Evolutionary conservation across 768 basidiomycete genomes (phyloP).

Genomic region (Pulveroboletus sp.): DNA sequence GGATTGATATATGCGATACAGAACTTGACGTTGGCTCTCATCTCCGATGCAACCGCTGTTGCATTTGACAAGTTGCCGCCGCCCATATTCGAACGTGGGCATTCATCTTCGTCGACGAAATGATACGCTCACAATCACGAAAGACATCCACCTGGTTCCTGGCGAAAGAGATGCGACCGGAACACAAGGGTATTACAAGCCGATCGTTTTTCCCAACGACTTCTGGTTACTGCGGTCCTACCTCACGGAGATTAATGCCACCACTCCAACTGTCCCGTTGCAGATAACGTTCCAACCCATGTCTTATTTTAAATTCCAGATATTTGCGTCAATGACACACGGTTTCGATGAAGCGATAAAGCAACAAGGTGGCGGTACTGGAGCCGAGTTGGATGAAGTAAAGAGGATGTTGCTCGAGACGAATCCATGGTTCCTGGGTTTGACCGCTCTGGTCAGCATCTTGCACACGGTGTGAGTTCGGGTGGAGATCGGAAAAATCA

Average conservation of each 20-base stretch:
- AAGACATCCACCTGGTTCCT: slow-evolving; percentile 64
- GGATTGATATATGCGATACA: slow-evolving; percentile 29
- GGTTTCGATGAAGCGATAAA: slow-evolving; percentile 86
- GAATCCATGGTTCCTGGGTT: slow-evolving; percentile 80
- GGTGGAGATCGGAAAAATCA: background rate
- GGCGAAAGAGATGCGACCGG: slow-evolving; percentile 60
- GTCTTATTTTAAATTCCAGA: slow-evolving; percentile 81
- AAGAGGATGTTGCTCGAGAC: slow-evolving; percentile 92
- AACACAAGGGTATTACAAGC: slow-evolving; percentile 71
- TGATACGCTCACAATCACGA: slow-evolving; percentile 12
- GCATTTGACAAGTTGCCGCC: slow-evolving; percentile 54
- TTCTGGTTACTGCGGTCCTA: slow-evolving; percentile 90
- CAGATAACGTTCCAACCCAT: slow-evolving; percentile 82
- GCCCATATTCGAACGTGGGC: slow-evolving; percentile 60
- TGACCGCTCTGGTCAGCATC: slow-evolving; percentile 82
- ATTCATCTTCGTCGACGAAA: background rate
- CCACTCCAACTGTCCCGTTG: slow-evolving; percentile 73
- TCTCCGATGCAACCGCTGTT: slow-evolving; percentile 64
- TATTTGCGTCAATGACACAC: slow-evolving; percentile 79
- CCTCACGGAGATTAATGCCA: slow-evolving; percentile 80
- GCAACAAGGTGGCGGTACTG: slow-evolving; percentile 57
- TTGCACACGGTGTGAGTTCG: slow-evolving; percentile 77
- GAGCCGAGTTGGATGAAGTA: slow-evolving; percentile 86
- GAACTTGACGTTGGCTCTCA: slow-evolving; percentile 85
- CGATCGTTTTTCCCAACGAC: slow-evolving; percentile 89